Percentiles rank a stretch among this genome's conserved stretches.
phyloP scores from a whole-genome alignment of 495 filamentous ascomycete genomes.

The Aspergillus indologenus region DNA sequence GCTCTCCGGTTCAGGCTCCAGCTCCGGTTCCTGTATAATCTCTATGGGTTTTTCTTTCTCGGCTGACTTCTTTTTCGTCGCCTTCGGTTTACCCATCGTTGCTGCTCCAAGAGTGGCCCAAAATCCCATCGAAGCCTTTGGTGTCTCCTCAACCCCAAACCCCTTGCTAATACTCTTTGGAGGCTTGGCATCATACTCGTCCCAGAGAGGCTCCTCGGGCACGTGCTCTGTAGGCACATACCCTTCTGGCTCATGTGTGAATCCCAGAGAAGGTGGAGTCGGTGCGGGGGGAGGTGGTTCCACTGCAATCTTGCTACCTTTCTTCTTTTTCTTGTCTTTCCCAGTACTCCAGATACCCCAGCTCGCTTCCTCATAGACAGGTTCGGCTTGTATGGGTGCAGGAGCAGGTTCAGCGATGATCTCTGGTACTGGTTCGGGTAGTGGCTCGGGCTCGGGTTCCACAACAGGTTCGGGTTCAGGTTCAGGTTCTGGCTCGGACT shows the following conservation, averaged over 20 bases:
- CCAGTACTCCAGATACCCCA: constrained; percentile 38
- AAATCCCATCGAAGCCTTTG: constrained; percentile 41
- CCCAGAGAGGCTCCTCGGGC: constrained; percentile 37
- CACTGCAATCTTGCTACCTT: constrained; percentile 35
- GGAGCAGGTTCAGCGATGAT: constrained; percentile 22
- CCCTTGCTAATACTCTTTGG: constrained; percentile 37
- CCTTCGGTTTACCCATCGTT: constrained; percentile 32
- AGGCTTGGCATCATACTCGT: constrained; percentile 33
- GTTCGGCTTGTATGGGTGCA: constrained; percentile 12
- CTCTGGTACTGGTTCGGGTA: constrained; percentile 18
- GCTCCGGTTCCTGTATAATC: too few relatives aligned
- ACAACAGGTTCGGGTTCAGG: constrained; percentile 19
- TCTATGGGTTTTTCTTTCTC: constrained; percentile 28
- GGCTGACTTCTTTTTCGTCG: constrained; percentile 36
- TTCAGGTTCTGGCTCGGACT: constrained; percentile 20
- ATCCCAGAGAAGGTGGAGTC: constrained; percentile 48
- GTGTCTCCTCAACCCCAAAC: constrained; percentile 23
- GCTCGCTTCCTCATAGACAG: constrained; percentile 27
- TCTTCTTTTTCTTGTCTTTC: constrained; percentile 49
- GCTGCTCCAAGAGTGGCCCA: constrained; percentile 46
- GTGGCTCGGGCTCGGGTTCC: constrained; percentile 10
- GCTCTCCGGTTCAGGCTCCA: constrained; percentile 32
- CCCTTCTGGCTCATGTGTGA: constrained; percentile 43
- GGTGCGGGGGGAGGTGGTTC: constrained; percentile 51
- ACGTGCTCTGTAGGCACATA: constrained; percentile 24